A percentile compares a stretch with the other conserved stretches of the same genome.
Conservation (phyloP, 768 basidiomycete species). For the Pisolithus orientalis region DNA sequence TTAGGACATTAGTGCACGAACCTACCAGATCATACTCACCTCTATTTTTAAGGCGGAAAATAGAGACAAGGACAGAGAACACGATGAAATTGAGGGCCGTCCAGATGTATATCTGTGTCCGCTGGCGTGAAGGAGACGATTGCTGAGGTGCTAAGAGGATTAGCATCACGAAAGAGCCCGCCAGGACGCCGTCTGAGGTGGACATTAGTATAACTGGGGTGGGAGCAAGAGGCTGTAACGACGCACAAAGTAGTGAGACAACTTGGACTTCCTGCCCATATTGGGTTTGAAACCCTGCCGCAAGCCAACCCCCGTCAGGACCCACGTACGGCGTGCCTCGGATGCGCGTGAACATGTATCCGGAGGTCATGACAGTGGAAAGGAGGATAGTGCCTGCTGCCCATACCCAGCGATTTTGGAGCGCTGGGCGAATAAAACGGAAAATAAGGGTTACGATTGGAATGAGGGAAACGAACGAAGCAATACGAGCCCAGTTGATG, state of each 20-base stretch:
- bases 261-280: conserved; percentile 92
- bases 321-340: conserved; percentile 68
- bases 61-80: conserved; percentile 78
- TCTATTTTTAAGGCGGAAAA: conserved; percentile 90
- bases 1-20: conserved; percentile 1
- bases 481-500: conserved; percentile 60
- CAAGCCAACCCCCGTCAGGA: conserved; percentile 71
- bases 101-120: conserved; percentile 88
- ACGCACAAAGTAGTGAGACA: conserved; percentile 79
- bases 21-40: conserved; percentile 37
- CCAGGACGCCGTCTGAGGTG: conserved; percentile 73
- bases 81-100: conserved; percentile 72
- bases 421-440: conserved; percentile 56
- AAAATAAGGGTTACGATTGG: conserved; percentile 45
- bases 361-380: conserved; percentile 81
- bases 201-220: conserved; percentile 4
- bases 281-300: conserved; percentile 83
- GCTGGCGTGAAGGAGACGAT: conserved; percentile 65
- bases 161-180: conserved; percentile 73
- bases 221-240: not conserved
- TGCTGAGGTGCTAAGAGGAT: conserved; percentile 77
- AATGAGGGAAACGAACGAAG: conserved; percentile 38
- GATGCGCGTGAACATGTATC: conserved; percentile 96
- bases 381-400: conserved; percentile 54
- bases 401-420: conserved; percentile 76